Evolutionary conservation across 345 rosid genomes (phyloP), one percentile per base, ranked within the genome.

Genomic region (Kernera saxatilis): DNA sequence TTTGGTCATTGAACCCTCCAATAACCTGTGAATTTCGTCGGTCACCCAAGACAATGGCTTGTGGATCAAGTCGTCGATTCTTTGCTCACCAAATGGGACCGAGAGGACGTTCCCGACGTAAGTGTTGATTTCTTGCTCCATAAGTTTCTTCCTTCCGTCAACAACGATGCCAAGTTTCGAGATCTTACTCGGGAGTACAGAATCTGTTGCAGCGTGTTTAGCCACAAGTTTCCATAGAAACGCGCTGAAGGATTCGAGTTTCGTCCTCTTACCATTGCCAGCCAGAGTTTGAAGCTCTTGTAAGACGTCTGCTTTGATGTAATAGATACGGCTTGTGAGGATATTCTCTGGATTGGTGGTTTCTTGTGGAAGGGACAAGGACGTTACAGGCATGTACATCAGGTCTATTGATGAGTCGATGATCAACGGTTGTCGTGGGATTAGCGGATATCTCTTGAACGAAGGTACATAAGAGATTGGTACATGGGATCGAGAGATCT

Each of bases 211-310:
- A 1, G 74, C 25, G n/a, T 53, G 80, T 40, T 72, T 60, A 4
- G 90, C 90, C 36, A 87, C 70, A 58, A 84, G 30, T 79, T 89
- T 82, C 96, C 96, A 89, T 2, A 89, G 30, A 65, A 84, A 78
- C 0, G 92, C 90, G 33, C 86, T 75, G 50, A 89, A 79, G 0
- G 96, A 72, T 73, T 82, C 91, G 0, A 89, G 74, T 73, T 89
- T 89, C 3, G 89, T 77, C 67, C 84, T 78, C 56, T 70, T 80
- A 72, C 79, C 4, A 8, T 26, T 56, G 71, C 76, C 79, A 11
- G 89, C 87, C 14, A 78, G 78, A 26, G 70, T 67, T 18, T 80
- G 84, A 12, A 87, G 83, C 22, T 75, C 48, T 15, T 45, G 46
- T 27, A 87, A 67, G 5, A 76, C 78, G 17, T 77, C 69, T 1